These are phyloP conservation scores for Juglanconis sp. DNA, from an alignment of 2,329 filamentous ascomycete species.

Conservation along the genomic window DNA sequence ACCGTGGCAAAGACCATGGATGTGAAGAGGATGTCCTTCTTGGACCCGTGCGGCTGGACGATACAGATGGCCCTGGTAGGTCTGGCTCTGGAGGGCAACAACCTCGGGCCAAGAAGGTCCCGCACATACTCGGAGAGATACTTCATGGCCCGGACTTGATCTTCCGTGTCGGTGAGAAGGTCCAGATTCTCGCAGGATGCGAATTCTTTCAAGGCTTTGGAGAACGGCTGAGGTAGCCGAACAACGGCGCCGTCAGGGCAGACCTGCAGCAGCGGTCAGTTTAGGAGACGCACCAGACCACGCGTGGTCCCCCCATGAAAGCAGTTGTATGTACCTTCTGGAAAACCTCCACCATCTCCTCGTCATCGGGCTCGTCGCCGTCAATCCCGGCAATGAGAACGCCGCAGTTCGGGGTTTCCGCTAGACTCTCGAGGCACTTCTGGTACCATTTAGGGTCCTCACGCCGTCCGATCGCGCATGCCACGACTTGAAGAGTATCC, in stretches of 20 bases:
- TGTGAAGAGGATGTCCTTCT: conserved; percentile 6
- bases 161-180: background rate
- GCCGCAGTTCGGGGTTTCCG: background rate
- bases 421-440: background rate
- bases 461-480: conserved; percentile 1
- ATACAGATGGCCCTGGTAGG: background rate
- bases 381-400: conserved; percentile 6
- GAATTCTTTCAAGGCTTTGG: background rate
- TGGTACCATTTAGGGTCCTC: conserved; percentile 1
- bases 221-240: background rate
- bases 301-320: background rate
- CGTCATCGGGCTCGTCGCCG: conserved; percentile 1
- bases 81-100: background rate
- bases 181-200: background rate
- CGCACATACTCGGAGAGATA: background rate
- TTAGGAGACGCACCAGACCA: background rate
- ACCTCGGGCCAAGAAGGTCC: background rate
- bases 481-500: background rate
- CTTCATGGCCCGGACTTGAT: background rate
- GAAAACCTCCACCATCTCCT: background rate
- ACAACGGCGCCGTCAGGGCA: background rate
- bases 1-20: background rate
- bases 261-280: background rate
- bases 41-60: conserved; percentile 2
- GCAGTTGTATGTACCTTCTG: background rate